Percentiles rank a stretch among this genome's conserved stretches.
Evolutionary conservation across 148 eudicot species (phyloP).

Genomic region (Chenopodium berlandieri): DNA sequence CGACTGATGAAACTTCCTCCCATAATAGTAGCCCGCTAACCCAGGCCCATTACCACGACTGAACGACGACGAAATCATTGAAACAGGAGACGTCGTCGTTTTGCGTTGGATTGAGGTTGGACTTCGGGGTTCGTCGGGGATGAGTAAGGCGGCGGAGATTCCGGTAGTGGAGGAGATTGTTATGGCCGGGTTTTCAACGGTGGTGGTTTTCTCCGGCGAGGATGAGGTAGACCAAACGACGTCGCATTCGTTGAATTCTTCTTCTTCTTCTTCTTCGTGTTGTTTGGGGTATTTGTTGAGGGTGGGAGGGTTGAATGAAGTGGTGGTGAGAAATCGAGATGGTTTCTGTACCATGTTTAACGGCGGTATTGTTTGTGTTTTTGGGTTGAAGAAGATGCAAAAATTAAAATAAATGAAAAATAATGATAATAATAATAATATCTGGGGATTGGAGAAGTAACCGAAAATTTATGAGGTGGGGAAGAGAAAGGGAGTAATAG

Average conservation of each 20-base stretch:
- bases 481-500: background rate
- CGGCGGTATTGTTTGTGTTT: background rate
- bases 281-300: background rate
- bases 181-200: background rate
- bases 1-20: constrained; percentile 43
- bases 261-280: background rate
- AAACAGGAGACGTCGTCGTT: constrained; percentile 29
- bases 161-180: constrained; percentile 23
- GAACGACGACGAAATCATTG: constrained; percentile 21
- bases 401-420: too few relatives aligned
- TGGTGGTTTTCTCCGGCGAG: background rate
- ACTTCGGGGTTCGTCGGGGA: background rate
- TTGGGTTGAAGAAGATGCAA: background rate
- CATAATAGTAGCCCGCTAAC: background rate
- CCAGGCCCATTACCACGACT: background rate
- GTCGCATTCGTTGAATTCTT: constrained; percentile 67
- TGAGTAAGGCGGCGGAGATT: constrained; percentile 26
- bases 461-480: background rate
- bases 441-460: background rate
- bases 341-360: background rate
- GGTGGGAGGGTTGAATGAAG: background rate
- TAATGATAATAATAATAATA: background rate
- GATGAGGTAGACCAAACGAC: constrained; percentile 55
- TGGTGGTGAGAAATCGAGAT: constrained; percentile 14
- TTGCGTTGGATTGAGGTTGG: constrained; percentile 45